A percentile compares a stretch with the other conserved stretches of the same genome.
These are phyloP conservation scores for Hypoxylon sp. DNA, from an alignment of 2,329 filamentous ascomycete genomes.

Conservation along the genomic window DNA sequence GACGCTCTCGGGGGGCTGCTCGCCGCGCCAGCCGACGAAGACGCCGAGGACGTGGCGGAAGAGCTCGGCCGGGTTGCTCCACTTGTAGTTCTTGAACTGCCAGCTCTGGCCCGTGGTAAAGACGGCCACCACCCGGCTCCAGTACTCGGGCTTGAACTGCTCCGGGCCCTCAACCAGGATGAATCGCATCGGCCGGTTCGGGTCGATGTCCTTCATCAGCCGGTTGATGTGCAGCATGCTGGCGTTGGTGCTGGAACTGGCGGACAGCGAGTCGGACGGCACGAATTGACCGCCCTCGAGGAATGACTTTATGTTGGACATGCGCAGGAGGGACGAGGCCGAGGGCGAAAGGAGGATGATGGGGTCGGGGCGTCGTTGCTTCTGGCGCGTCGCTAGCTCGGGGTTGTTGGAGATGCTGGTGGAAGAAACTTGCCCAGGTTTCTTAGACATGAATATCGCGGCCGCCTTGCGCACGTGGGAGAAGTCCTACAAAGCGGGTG, in stretches of 20 bases:
- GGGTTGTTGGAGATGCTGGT: constrained; percentile 52
- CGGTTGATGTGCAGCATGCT: constrained; percentile 90
- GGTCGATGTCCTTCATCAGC: constrained; percentile 73
- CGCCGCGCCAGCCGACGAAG: constrained; percentile 90
- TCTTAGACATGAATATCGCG: constrained; percentile 74
- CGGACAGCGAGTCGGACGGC: constrained; percentile 70
- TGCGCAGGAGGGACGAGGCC: constrained; percentile 90
- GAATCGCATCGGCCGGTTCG: constrained; percentile 81
- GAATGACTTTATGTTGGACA: constrained; percentile 96
- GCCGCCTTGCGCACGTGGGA: constrained; percentile 90
- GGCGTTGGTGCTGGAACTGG: constrained; percentile 67
- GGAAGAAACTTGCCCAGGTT: constrained; percentile 53
- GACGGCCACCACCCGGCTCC: constrained; percentile 92
- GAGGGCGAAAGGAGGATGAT: constrained; percentile 98
- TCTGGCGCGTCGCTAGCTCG: constrained; percentile 63
- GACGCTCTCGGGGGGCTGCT: constrained; percentile 79
- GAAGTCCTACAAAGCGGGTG: constrained; percentile 74
- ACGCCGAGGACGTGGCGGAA: constrained; percentile 89
- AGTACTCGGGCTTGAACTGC: constrained; percentile 98
- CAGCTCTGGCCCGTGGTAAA: constrained; percentile 97
- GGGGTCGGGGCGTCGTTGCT: constrained; percentile 70
- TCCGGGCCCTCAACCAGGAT: constrained; percentile 93
- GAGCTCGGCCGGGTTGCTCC: constrained; percentile 85
- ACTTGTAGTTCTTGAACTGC: constrained; percentile 99
- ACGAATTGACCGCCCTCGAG: constrained; percentile 84